Evolutionary conservation across 805 yeast genomes (phyloP).

Genomic region (Debaryomyces castellii): DNA sequence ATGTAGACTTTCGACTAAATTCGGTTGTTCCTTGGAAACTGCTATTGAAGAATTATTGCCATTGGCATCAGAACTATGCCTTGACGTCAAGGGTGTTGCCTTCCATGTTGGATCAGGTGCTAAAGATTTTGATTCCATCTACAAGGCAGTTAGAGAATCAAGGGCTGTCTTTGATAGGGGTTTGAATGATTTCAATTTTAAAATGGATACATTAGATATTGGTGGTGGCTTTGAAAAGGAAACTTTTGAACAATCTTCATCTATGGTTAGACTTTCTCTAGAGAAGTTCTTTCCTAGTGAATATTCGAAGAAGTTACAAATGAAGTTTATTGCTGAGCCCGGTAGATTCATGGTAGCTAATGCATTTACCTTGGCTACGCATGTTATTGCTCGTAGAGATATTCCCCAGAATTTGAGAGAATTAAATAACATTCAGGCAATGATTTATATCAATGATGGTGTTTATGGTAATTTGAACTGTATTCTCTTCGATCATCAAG

Average conservation of each 20-base stretch:
- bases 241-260: constrained; percentile 59
- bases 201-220: constrained; percentile 66
- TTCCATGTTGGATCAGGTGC: constrained; percentile 98
- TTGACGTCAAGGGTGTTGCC: constrained; percentile 80
- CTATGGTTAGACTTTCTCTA: constrained; percentile 55
- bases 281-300: constrained; percentile 57
- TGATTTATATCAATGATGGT: constrained; percentile 92
- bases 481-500: constrained; percentile 87
- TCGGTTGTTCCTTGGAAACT: constrained; percentile 69
- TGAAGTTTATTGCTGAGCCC: constrained; percentile 81
- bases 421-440: constrained; percentile 41
- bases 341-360: constrained; percentile 87
- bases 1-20: constrained; percentile 84
- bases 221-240: constrained; percentile 89
- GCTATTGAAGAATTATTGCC: constrained; percentile 55
- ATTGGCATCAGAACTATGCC: constrained; percentile 57
- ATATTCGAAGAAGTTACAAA: constrained; percentile 18
- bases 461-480: constrained; percentile 95
- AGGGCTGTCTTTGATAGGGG: constrained; percentile 65
- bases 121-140: constrained; percentile 62
- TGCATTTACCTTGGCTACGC: constrained; percentile 81
- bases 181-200: constrained; percentile 20
- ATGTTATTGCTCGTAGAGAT: constrained; percentile 82
- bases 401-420: constrained; percentile 14
- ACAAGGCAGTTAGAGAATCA: constrained; percentile 72